Evolutionary conservation across 495 filamentous ascomycete genomes (phyloP), one percentile per base, ranked within the genome.

Genomic region (Penicillium mononematosum): DNA sequence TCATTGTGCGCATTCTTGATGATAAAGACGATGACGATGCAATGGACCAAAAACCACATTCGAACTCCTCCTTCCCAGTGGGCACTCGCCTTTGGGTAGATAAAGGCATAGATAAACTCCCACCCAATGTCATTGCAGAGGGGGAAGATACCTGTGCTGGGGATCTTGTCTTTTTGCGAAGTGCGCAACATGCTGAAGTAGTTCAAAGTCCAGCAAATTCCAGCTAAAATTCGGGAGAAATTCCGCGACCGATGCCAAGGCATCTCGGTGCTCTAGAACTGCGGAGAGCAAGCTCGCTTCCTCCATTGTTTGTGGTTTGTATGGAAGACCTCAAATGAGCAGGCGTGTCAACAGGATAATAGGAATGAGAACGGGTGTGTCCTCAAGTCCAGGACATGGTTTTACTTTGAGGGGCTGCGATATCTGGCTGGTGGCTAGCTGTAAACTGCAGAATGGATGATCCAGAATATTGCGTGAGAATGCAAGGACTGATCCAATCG

Each of bases 81-180:
- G 3, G 48, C 31, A 39, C 48, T 50, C 2, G 48, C 48, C 2
- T 32, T 10, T 11, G 48, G 48, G 14, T 38, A 25, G 17, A 50
- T n/a, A n/a, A 50, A 50, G 32, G 48, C 48, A 17, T 50, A 50
- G 11, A 39, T n/a, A n/a, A 50, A 39, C 19, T 50, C 48, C 48
- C 32, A 50, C 22, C 12, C 48, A 25, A 50, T 50, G 2, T 50
- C 48, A 17, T 25, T 25, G 22, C 48, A 50, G 24, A 50, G 32
- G n/a, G 48, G 48, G 7, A 50, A 50, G 1, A 50, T 50, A 5
- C 48, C 48, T 1, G 48, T 50, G n/a, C 34, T 50, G 1, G 48
- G 48, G 25, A 50, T 38, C 29, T 25, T 25, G 12, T 50, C 48
- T 17, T 38, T 50, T 31, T 31, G 31, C 17, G 47, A 36, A 4